Evolutionary conservation across 352 stramenopile genomes (phyloP).

Genomic region (Halophytophthora polymorphica): DNA sequence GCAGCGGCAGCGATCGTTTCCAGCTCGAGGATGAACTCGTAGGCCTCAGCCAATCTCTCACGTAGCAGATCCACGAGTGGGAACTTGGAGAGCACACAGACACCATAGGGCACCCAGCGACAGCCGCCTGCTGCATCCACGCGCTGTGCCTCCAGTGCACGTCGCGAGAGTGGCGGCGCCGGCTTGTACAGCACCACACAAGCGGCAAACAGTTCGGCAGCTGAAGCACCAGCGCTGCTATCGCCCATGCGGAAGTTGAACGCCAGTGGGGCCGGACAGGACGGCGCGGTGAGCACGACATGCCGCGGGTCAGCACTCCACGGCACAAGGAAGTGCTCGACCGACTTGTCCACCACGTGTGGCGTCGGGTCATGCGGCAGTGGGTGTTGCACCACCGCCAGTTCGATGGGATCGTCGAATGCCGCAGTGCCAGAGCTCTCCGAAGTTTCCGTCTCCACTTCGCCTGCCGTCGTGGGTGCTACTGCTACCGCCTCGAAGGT

Average conservation of each 20-base stretch:
- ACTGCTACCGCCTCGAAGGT: conserved; percentile 67
- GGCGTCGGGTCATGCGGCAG: conserved; percentile 46
- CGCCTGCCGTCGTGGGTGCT: conserved; percentile 10
- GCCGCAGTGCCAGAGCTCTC: conserved; percentile 8
- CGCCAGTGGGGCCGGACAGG: conserved; percentile 52
- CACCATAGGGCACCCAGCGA: conserved; percentile 76
- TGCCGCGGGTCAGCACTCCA: conserved; percentile 48
- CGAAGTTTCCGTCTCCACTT: conserved; percentile 5
- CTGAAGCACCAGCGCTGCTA: conserved; percentile 48
- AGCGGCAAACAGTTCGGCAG: conserved; percentile 70
- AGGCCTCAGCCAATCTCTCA: conserved; percentile 74
- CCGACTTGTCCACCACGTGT: conserved; percentile 54
- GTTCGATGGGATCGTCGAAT: conserved; percentile 38
- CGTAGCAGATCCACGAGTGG: conserved; percentile 77
- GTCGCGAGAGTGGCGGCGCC: conserved; percentile 51
- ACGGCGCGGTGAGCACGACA: conserved; percentile 37
- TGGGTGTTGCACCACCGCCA: conserved; percentile 49
- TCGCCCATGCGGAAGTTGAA: conserved; percentile 83
- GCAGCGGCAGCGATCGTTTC: conserved; percentile 46
- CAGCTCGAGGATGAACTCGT: conserved; percentile 76
- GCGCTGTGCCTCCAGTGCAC: conserved; percentile 54
- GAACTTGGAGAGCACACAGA: conserved; percentile 83
- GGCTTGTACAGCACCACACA: conserved; percentile 82
- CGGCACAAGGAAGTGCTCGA: conserved; percentile 69
- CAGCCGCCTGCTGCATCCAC: conserved; percentile 41